Evolutionary conservation across 129 eudicot genomes (phyloP).

Genomic region (Centrapalus pauciflorus): DNA sequence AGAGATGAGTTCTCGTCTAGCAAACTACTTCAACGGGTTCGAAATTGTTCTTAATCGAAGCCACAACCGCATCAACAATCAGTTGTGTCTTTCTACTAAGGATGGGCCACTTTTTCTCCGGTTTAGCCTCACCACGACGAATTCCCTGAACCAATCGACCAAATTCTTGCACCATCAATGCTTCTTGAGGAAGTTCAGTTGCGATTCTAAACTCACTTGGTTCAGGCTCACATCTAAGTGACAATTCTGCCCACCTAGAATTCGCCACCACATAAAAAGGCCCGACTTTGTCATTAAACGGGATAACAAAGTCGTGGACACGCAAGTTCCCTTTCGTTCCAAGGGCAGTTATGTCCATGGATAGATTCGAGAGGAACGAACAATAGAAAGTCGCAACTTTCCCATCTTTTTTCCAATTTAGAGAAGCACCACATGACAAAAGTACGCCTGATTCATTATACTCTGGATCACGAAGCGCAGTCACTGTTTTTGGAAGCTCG

Average conservation of each 20-base stretch:
- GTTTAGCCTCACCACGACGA: slow-evolving; percentile 7
- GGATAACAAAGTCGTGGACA: slow-evolving; percentile 48
- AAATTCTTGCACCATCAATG: slow-evolving; percentile 51
- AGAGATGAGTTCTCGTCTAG: no score
- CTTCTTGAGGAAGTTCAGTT: slow-evolving; percentile 56
- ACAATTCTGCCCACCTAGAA: slow-evolving; percentile 23
- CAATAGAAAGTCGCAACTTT: slow-evolving; percentile 45
- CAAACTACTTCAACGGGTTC: slow-evolving; percentile 41
- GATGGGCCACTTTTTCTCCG: slow-evolving; percentile 48
- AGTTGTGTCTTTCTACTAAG: slow-evolving; percentile 50
- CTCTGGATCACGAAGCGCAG: slow-evolving; percentile 29
- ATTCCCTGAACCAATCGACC: slow-evolving; percentile 37
- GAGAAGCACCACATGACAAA: slow-evolving; percentile 45
- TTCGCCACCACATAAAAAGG: slow-evolving; percentile 23
- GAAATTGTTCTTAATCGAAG: slow-evolving; percentile 44
- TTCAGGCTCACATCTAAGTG: slow-evolving; percentile 31
- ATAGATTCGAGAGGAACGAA: slow-evolving; percentile 38
- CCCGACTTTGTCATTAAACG: slow-evolving; percentile 36
- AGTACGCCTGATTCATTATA: slow-evolving; percentile 48
- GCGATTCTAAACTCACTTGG: slow-evolving; percentile 30
- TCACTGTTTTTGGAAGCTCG: slow-evolving; percentile 47
- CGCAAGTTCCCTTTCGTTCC: slow-evolving; percentile 51
- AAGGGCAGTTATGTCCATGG: slow-evolving; percentile 39
- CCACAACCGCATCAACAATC: slow-evolving; percentile 49
- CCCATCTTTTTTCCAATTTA: slow-evolving; percentile 40